Base-by-base conservation (phyloP, 2,329 filamentous ascomycete species). In the Zasmidium citrigriseum region DNA sequence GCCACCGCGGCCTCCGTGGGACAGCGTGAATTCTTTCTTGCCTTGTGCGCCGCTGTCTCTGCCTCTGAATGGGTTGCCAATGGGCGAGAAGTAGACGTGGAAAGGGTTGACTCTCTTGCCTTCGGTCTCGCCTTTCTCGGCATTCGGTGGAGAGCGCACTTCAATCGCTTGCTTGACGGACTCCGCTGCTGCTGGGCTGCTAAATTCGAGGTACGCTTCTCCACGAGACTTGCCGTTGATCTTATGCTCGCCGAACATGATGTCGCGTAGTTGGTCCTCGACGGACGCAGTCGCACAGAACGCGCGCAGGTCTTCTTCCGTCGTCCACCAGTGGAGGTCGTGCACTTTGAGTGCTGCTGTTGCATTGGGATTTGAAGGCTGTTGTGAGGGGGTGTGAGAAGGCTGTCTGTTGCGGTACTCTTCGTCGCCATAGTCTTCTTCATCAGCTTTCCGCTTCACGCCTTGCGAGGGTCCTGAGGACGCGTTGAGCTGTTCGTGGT, bases 171-270 rank as follows among this genome's bases (percentile, higher is more conserved):
- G 89, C 76, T 97, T 98, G 5, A 88, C 84, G 0, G 91, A 91
- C 0, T 91, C 93, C 1, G 95, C 89, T 14, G 91, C 92, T 76
- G 96, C 91, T 49, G 89, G 86, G 0, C 90, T 89, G 23, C 83
- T 82, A 68, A 98, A 92, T 68, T 97, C 91, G 47, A 98, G 79
- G 70, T 93, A 98, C 4, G 89, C 91, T 80, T 89, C 86, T 44
- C 95, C 93, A 80, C 98, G 97, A 77, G 91, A 96, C 79, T 99
- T 99, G 67, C 95, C 95, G 67, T 99, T 99, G 49, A 98, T 93
- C 74, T 99, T 99, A 77, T 98, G 95, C 74, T 99, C 95, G 69
- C 91, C 97, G 74, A 98, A 99, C 0, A 93, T 96, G 52, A 99
- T 86, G 61, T 98, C 95, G 69, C 90, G 92, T 18, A 98, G 78